A percentile compares a stretch with the other conserved stretches of the same genome.
Evolutionary conservation across 495 filamentous ascomycete genomes (phyloP).

Genomic region (Staphylotrichum tortipilum): DNA sequence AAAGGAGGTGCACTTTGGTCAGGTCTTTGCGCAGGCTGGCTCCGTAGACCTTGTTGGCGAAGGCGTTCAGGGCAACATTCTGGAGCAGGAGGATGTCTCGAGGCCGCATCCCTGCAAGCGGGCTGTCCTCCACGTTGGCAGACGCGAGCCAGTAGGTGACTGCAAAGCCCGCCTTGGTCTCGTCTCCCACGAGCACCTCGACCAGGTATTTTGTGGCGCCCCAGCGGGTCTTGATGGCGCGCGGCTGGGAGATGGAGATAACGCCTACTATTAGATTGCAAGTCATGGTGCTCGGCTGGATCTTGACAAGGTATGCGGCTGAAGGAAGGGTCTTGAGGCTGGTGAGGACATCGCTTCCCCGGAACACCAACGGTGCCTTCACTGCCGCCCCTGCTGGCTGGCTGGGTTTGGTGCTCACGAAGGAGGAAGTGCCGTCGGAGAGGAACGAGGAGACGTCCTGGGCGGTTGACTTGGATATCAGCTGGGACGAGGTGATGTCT

Average conservation of each 20-base stretch:
- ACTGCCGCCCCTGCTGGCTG: neutral
- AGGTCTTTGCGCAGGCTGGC: constrained; percentile 60
- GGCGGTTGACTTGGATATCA: constrained; percentile 16
- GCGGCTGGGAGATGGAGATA: constrained; percentile 58
- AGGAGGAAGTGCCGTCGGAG: constrained; percentile 13
- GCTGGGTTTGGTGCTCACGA: constrained; percentile 9
- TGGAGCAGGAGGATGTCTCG: constrained; percentile 68
- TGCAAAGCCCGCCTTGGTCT: constrained; percentile 71
- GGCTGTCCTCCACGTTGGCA: constrained; percentile 25
- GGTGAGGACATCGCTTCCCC: constrained; percentile 35
- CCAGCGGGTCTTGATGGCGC: constrained; percentile 45
- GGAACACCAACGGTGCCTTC: constrained; percentile 16
- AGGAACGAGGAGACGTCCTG: constrained; percentile 10
- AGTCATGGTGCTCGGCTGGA: constrained; percentile 69
- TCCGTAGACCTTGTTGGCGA: constrained; percentile 66
- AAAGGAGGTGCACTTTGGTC: constrained; percentile 64
- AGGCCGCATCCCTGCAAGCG: constrained; percentile 49
- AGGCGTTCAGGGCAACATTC: constrained; percentile 68
- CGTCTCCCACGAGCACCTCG: constrained; percentile 78
- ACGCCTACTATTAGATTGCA: constrained; percentile 72
- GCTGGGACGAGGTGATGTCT: constrained; percentile 43
- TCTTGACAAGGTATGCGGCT: constrained; percentile 55
- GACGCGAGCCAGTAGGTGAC: constrained; percentile 72
- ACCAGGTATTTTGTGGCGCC: constrained; percentile 53
- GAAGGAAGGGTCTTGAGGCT: constrained; percentile 64